phyloP scores from a whole-genome alignment of 2,329 filamentous ascomycete species.

The Microsporum audouinii region DNA sequence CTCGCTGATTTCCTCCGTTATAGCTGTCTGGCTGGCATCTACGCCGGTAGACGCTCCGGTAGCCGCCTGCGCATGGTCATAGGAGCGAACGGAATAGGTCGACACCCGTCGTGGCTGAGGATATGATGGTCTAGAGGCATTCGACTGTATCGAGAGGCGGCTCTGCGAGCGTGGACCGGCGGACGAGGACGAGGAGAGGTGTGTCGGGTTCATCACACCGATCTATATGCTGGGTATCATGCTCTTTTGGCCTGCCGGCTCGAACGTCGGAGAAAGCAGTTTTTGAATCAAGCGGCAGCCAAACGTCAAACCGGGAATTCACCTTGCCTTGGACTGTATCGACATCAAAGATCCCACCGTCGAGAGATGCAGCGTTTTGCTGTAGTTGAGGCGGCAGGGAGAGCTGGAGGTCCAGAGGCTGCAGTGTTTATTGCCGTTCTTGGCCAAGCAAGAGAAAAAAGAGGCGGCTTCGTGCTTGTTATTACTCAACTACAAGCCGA shows the following conservation, averaged over 20 bases:
- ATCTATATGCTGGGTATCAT: constrained; percentile 7
- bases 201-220: constrained; percentile 35
- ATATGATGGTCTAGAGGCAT: background rate
- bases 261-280: background rate
- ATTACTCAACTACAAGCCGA: background rate
- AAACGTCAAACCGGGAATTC: background rate
- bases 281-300: background rate
- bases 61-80: constrained; percentile 44
- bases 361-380: background rate
- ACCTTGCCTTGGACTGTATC: background rate
- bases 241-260: background rate
- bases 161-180: constrained; percentile 18
- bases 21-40: constrained; percentile 47
- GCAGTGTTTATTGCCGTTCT: background rate
- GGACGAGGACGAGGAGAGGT: constrained; percentile 25
- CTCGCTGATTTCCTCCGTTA: constrained; percentile 90
- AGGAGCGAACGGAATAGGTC: constrained; percentile 43
- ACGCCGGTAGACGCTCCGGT: constrained; percentile 49
- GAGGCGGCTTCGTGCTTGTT: background rate
- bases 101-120: constrained; percentile 30
- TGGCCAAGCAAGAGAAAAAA: background rate
- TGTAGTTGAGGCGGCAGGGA: background rate
- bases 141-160: constrained; percentile 14
- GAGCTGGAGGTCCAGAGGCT: background rate
- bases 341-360: background rate